Conservation (phyloP, 352 stramenopile genomes). For the Phytopythium montanum region DNA sequence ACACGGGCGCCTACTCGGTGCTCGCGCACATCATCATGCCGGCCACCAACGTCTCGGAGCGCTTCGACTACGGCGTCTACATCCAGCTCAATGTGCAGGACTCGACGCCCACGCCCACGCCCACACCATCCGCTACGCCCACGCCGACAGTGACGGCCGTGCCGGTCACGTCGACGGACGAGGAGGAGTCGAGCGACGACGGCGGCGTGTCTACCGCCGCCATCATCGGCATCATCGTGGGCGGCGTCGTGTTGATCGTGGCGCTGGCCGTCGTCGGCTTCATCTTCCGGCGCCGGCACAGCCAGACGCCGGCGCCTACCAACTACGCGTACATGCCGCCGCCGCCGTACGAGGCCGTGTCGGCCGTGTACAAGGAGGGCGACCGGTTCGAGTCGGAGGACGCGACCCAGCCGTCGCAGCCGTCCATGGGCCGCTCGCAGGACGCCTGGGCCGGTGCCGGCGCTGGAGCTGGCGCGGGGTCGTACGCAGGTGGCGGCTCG, state of each 20-base stretch:
- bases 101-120: slow-evolving; percentile 18
- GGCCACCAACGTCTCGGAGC: slow-evolving; percentile 36
- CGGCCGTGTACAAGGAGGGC: slow-evolving; percentile 28
- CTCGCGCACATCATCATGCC: slow-evolving; percentile 63
- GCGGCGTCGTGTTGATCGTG: slow-evolving; percentile 40
- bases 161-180: slow-evolving; percentile 2
- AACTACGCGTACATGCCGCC: slow-evolving; percentile 48
- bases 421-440: slow-evolving; percentile 1
- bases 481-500: background rate
- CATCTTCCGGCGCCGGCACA: slow-evolving; percentile 30
- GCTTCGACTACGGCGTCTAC: slow-evolving; percentile 54
- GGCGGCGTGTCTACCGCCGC: slow-evolving; percentile 37
- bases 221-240: slow-evolving; percentile 60
- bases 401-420: slow-evolving; percentile 12
- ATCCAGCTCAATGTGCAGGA: slow-evolving; percentile 33
- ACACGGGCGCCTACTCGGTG: slow-evolving; percentile 33
- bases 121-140: slow-evolving; percentile 6
- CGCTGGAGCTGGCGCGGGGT: background rate
- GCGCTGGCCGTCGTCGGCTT: slow-evolving; percentile 37
- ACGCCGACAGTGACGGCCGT: slow-evolving; percentile 5
- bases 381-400: slow-evolving; percentile 24
- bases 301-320: slow-evolving; percentile 13
- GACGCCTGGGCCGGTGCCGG: slow-evolving; percentile 11
- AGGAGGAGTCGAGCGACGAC: slow-evolving; percentile 11
- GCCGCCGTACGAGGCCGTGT: slow-evolving; percentile 41